These are phyloP conservation scores for Rhodomyrtus psidioides DNA, from an alignment of 441 rosid genomes.

Conservation along the genomic window DNA sequence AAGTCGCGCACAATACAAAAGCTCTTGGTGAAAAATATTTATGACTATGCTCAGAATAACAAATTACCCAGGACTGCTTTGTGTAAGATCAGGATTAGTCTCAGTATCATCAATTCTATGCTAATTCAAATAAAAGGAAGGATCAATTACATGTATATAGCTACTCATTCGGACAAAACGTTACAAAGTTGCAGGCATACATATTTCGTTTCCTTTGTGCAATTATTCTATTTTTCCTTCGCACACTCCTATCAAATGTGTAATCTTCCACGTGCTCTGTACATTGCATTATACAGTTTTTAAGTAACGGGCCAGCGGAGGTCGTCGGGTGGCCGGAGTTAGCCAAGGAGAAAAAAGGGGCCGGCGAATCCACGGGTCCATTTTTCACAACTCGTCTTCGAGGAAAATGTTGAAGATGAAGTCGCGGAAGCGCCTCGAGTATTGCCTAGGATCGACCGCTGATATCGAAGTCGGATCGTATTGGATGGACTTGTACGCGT, in stretches of 20 bases:
- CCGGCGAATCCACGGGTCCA: neutral
- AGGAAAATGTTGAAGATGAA: slow-evolving; percentile 10
- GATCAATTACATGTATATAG: neutral
- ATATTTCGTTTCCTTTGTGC: neutral
- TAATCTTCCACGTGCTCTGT: neutral
- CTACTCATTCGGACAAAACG: neutral
- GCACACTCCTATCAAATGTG: neutral
- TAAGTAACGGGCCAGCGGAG: neutral
- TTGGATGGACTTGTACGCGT: slow-evolving; percentile 15
- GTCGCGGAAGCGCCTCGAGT: slow-evolving; percentile 16
- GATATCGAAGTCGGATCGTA: slow-evolving; percentile 15
- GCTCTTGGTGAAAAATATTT: neutral
- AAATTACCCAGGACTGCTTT: neutral
- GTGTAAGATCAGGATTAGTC: neutral
- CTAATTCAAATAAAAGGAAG: neutral
- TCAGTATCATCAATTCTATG: neutral
- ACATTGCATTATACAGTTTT: neutral
- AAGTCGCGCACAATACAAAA: neutral
- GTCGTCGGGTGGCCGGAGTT: neutral
- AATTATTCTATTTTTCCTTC: neutral
- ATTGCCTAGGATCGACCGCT: slow-evolving; percentile 14
- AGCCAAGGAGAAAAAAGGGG: neutral
- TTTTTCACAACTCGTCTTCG: neutral
- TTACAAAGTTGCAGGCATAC: neutral
- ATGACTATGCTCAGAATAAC: neutral